phyloP scores from a whole-genome alignment of 176 grass and related monocot species.

The Canna indica region DNA sequence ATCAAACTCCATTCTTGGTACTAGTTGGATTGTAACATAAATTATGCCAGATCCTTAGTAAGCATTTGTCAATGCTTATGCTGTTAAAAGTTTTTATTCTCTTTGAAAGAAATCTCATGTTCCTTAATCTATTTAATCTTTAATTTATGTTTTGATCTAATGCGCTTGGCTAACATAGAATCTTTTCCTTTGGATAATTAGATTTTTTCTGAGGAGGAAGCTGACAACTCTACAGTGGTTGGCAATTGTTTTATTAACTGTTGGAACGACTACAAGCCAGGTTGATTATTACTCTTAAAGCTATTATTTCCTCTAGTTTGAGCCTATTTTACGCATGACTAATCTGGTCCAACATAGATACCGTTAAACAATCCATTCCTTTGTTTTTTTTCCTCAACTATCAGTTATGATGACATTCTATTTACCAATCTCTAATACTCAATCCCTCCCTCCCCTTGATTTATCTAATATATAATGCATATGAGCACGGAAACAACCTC shows the following conservation, averaged over 20 bases:
- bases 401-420: too few relatives aligned
- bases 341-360: too few relatives aligned
- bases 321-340: background rate
- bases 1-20: background rate
- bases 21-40: background rate
- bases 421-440: too few relatives aligned
- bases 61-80: background rate
- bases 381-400: too few relatives aligned
- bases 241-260: conserved; percentile 73
- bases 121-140: background rate
- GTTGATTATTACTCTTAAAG: conserved; percentile 26
- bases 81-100: background rate
- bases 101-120: background rate
- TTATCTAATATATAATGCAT: too few relatives aligned
- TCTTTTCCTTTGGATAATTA: conserved; percentile 33
- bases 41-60: background rate
- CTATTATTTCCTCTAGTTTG: conserved; percentile 14
- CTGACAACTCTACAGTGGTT: conserved; percentile 87
- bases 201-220: conserved; percentile 75
- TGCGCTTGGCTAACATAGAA: background rate
- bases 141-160: conserved; percentile 2
- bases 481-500: too few relatives aligned
- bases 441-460: too few relatives aligned
- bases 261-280: conserved; percentile 96
- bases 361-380: too few relatives aligned